Base-by-base conservation (phyloP, 805 yeast genomes). In the Metschnikowia cubensis region DNA sequence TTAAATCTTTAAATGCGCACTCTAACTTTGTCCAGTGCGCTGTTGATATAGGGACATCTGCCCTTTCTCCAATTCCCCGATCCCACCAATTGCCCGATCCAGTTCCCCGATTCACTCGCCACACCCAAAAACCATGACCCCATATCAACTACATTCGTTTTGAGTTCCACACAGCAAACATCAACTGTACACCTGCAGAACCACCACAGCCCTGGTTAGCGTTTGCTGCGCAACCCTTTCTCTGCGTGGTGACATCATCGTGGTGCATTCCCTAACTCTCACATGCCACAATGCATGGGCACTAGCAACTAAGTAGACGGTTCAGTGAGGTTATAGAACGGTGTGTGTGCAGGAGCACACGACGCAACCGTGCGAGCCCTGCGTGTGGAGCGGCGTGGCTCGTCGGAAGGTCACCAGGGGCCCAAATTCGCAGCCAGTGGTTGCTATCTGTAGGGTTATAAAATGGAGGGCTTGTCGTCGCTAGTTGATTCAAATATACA, bases 291-390 rank as follows among this genome's bases (percentile, higher is more conserved):
- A 18, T 13, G 37, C n/a, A 25, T 31, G 36, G 21, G 35, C 35
- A 20, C 34, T 31, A 41, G 45, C 45, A 41, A 32, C 45, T 20
- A 41, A 20, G 22, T 29, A 15, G 18, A 40, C 10, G 13, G 36
- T 31, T 32, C 20, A 7, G 49, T 46, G 49, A 46, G 49, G 49
- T 40, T 22, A 39, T 33, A 11, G 31, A 34, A 34, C 34, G 33
- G 13, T 8, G 7, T 22, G 17, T 36, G 22, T 44, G 47, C 47
- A 44, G 31, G 22, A 17, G 8, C 31, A 6, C 29, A 13, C 29
- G 31, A 20, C 48, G 54, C 54, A 50, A 50, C 32, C 40, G 44
- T 42, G 21, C 33, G 33, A 14, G 10, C 14, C 18, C 32, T 38
- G 45, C 42, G 37, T 17, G 44, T 25, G 22, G 14, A 25, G 41